These are phyloP conservation scores for Albizia julibrissin DNA, from an alignment of 306 rosid species.

Conservation along the genomic window DNA sequence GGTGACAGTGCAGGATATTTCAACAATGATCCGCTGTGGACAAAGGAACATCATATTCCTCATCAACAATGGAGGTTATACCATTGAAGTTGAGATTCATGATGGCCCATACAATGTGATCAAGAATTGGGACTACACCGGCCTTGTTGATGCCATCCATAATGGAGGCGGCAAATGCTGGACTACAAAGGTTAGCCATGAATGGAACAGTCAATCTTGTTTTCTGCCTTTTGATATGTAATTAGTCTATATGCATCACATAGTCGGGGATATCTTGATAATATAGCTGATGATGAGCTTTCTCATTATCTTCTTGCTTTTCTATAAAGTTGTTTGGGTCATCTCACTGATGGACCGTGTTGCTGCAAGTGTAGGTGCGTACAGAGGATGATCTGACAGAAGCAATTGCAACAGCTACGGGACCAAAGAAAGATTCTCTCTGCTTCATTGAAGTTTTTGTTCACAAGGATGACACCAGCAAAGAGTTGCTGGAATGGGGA, in stretches of 20 bases:
- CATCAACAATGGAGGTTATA: conserved; percentile 86
- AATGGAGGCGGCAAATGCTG: conserved; percentile 91
- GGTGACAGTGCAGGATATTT: conserved; percentile 93
- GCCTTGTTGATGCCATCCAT: conserved; percentile 78
- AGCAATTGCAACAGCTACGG: conserved; percentile 62
- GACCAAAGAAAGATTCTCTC: conserved; percentile 57
- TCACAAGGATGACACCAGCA: conserved; percentile 91
- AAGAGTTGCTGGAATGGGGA: conserved; percentile 95
- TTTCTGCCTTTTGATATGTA: background rate
- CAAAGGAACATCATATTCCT: conserved; percentile 81
- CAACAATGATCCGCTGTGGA: conserved; percentile 81
- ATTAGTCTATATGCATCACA: background rate
- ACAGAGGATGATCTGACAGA: conserved; percentile 73
- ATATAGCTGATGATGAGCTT: too few relatives aligned
- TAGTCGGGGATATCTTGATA: too few relatives aligned
- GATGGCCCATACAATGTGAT: conserved; percentile 95
- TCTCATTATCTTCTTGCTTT: background rate
- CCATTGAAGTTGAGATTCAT: conserved; percentile 92
- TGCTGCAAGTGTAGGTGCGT: conserved; percentile 51
- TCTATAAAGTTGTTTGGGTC: conserved; percentile 8
- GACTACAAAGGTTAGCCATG: conserved; percentile 71
- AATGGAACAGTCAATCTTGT: background rate
- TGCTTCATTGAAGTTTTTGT: conserved; percentile 75
- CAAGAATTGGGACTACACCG: conserved; percentile 88
- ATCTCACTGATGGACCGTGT: background rate